Base-by-base conservation (phyloP, 768 basidiomycete genomes). In the Cystofilobasidium macerans region DNA sequence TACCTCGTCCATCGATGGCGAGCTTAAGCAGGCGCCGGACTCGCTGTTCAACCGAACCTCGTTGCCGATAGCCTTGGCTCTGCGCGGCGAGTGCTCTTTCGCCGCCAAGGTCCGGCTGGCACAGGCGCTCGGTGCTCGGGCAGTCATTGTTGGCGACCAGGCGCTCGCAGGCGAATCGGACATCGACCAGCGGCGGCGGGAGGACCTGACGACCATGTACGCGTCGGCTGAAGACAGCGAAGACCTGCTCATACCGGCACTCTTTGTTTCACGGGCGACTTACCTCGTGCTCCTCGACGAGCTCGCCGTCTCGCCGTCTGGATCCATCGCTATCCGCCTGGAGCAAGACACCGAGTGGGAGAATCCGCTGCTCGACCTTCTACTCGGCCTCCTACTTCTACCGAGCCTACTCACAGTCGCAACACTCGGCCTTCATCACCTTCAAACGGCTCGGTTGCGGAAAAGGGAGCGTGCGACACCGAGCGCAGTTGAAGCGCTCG, bases 111-210 rank as follows among this genome's bases (percentile, higher is more conserved):
- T 80, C 32, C 78, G 86, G 57, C 83, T 84, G 70, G 86, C 79
- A 3, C 79, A 79, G 71, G 70, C 73, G 51, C 78, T 89, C 26
- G 92, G 92, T 13, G 92, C 93, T 7, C 83, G 79, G 71, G 94
- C 86, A 5, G 85, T 95, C 54, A 85, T 98, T n/a, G 89, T 98
- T 11, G 94, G 93, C 42, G 93, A 93, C 40, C 81, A 85, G 70
- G 79, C 85, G 71, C 82, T 81, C 24, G 30, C 72, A 80, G 65
- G 81, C 20, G 76, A 77, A 69, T 70, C 60, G 9, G 74, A 74
- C 9, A 71, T 69, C 36, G 73, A 72, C 32, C 74, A 74, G 1
- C 61, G 71, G 20, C 68, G 62, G 63, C 71, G 90, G 40, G 86
- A 91, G 72, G 80, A 83, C 32, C 79, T 95, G 68, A 81, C 92